phyloP scores from a whole-genome alignment of 345 rosid genomes.

The Alliaria petiolata region DNA sequence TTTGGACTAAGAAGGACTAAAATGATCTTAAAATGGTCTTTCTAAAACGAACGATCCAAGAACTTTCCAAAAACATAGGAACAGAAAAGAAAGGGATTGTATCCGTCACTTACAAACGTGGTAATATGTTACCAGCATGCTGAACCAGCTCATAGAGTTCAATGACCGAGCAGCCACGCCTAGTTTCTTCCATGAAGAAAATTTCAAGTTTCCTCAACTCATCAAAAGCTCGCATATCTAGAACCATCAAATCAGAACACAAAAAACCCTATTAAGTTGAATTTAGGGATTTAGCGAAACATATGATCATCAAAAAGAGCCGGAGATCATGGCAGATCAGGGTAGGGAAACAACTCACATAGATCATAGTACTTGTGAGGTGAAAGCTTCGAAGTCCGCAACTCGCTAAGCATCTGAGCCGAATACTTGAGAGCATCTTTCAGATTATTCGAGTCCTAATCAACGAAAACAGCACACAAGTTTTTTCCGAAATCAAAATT shows the following conservation, averaged over 20 bases:
- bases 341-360: constrained; percentile 50
- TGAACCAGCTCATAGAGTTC: constrained; percentile 97
- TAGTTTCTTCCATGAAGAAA: constrained; percentile 90
- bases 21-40: background rate
- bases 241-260: constrained; percentile 15
- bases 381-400: constrained; percentile 94
- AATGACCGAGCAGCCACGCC: constrained; percentile 90
- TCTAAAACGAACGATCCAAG: background rate
- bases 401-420: constrained; percentile 98
- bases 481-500: constrained; percentile 21
- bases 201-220: constrained; percentile 92
- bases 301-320: background rate
- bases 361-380: constrained; percentile 95
- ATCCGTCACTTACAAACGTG: constrained; percentile 67
- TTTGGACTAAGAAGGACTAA: background rate
- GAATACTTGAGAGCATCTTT: constrained; percentile 97
- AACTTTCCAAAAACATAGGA: background rate
- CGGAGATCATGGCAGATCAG: constrained; percentile 12
- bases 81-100: background rate
- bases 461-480: background rate
- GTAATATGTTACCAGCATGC: constrained; percentile 97
- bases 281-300: background rate
- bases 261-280: background rate
- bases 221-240: constrained; percentile 98
- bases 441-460: constrained; percentile 90